Base-by-base conservation (phyloP, 163 green algal species). In the Chlamydomonas reinhardtii region DNA sequence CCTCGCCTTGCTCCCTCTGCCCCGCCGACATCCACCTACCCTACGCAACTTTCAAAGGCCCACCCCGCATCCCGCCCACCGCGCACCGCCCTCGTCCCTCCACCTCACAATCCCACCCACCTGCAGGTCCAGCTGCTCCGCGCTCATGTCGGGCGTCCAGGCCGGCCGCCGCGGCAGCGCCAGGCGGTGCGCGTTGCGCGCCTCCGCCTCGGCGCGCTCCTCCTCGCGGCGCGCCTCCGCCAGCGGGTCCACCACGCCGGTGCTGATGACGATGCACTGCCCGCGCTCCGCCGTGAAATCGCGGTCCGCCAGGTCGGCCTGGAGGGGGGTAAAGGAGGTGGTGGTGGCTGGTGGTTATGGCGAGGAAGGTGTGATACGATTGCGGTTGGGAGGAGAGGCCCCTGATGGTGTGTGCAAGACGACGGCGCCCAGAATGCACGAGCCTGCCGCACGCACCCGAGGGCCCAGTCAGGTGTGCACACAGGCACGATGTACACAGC, bases 241-340 rank as follows among this genome's bases (percentile, higher is more conserved):
- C 39, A 87, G 76, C 16, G 82, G 48, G 61, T 77, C 62, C 56
- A 88, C 61, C 29, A 81, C 82, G 22, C 77, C 75, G 2, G 32
- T 80, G 86, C 79, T 93, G 54, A 98, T 89, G 34, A 98, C 93
- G 24, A 98, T 88, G 19, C 93, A 91, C 27, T 96, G 74, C 43
- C 89, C 87, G 16, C 94, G 91, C 89, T 99, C 97, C 15, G 96
- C 97, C 0, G 94, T 90, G 69, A 99, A 99, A 87, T 99, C 97
- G 0, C 95, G 89, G 54, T 96, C 95, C 24, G 96, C 94, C 37
- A 99, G 88, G 29, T 97, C 91, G 54, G 97, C 96, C 95, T 98
- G 84, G 0, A 79, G n/a, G 32, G 62, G 66, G 54, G 76, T 24
- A 22, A 64, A 0, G 61, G 25, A 9, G 2, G 48, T 12, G 48